phyloP scores from a whole-genome alignment of 192 early-diverging fungal species.

The Dissophora ornata region DNA sequence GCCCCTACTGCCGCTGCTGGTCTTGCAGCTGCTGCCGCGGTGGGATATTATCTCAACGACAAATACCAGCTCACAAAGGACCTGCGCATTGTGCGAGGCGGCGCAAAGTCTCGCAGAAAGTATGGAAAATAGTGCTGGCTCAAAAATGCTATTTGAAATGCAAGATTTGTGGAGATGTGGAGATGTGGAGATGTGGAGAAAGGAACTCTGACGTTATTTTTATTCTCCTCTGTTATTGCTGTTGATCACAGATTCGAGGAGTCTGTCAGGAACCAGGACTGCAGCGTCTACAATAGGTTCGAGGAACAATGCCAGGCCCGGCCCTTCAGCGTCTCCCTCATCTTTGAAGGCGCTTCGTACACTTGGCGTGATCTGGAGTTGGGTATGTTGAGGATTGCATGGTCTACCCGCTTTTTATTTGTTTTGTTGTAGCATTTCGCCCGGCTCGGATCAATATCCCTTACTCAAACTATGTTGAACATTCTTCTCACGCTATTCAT shows the following conservation, averaged over 20 bases:
- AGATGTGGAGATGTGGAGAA: too few relatives aligned
- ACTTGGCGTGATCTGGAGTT: slow-evolving; percentile 61
- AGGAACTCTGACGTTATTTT: too few relatives aligned
- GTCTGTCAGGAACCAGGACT: slow-evolving; percentile 6
- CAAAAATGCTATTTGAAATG: too few relatives aligned
- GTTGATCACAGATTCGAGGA: slow-evolving; percentile 9
- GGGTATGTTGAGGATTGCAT: slow-evolving; percentile 31
- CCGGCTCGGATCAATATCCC: slow-evolving; percentile 16
- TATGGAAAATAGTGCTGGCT: too few relatives aligned
- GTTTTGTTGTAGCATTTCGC: neutral
- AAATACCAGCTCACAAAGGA: slow-evolving; percentile 48
- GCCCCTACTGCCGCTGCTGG: slow-evolving; percentile 16
- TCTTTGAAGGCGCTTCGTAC: slow-evolving; percentile 58
- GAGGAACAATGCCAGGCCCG: slow-evolving; percentile 23
- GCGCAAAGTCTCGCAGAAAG: slow-evolving; percentile 7
- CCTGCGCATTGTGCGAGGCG: slow-evolving; percentile 5
- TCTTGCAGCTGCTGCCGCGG: slow-evolving; percentile 22
- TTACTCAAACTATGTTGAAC: too few relatives aligned
- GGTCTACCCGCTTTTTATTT: neutral
- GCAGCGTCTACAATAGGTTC: slow-evolving; percentile 42
- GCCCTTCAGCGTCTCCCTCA: slow-evolving; percentile 33
- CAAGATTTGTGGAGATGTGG: neutral
- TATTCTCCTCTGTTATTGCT: too few relatives aligned
- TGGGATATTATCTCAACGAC: slow-evolving; percentile 28
- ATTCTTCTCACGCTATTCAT: too few relatives aligned